Evolutionary conservation across 1,139 yeast genomes (phyloP).

Genomic region (Yamadazyma membranifaciens): DNA sequence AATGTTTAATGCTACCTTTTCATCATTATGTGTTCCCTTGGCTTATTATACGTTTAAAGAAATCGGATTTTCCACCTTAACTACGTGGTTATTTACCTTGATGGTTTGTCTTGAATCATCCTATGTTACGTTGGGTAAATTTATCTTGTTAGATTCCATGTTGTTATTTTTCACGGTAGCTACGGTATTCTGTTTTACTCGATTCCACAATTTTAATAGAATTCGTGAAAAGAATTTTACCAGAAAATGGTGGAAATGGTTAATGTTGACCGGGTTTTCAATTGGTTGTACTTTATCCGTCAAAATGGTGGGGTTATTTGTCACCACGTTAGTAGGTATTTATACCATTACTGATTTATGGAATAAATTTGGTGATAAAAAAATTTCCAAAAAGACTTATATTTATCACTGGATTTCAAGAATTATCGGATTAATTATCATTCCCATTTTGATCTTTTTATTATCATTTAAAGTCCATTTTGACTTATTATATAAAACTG

Average conservation of each 20-base stretch:
- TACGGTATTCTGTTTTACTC: conserved; percentile 72
- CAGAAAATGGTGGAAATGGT: conserved; percentile 94
- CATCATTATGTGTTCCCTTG: conserved; percentile 61
- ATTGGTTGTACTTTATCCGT: conserved; percentile 82
- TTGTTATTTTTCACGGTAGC: conserved; percentile 83
- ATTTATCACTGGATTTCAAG: conserved; percentile 66
- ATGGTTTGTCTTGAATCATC: conserved; percentile 68
- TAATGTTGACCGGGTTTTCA: conserved; percentile 68
- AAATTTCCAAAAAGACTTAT: conserved; percentile 50
- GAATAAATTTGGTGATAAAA: conserved; percentile 61
- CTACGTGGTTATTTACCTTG: conserved; percentile 53
- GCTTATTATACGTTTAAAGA: conserved; percentile 59
- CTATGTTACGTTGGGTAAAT: conserved; percentile 64
- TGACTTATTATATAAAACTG: conserved; percentile 67
- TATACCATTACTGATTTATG: conserved; percentile 74
- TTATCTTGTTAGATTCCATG: conserved; percentile 73
- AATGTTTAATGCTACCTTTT: conserved; percentile 61
- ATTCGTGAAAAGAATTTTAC: conserved; percentile 51
- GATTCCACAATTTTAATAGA: conserved; percentile 73
- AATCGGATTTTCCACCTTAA: conserved; percentile 43
- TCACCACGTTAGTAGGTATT: conserved; percentile 72
- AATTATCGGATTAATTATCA: conserved; percentile 53
- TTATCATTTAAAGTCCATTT: conserved; percentile 72
- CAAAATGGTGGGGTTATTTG: conserved; percentile 81
- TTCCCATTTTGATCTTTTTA: conserved; percentile 64